A percentile compares a stretch with the other conserved stretches of the same genome.
Conservation (phyloP, 2,329 filamentous ascomycete genomes). For the Dothistroma pini region DNA sequence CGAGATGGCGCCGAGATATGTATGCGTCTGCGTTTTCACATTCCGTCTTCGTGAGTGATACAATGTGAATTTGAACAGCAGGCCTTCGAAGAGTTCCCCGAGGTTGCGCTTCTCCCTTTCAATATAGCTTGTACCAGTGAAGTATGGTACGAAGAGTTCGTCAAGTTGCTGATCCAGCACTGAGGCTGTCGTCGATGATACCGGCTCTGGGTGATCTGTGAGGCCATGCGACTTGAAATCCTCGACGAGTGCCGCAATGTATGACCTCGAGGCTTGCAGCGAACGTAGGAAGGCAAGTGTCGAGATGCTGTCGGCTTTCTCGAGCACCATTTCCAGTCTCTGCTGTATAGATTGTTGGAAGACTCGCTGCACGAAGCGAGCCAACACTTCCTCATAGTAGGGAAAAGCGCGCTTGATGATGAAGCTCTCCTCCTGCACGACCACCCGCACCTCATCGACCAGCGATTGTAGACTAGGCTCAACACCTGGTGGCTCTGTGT, state of each 20-base stretch:
- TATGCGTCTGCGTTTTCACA: conserved; percentile 61
- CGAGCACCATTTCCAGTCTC: conserved; percentile 87
- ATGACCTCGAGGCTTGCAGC: conserved; percentile 83
- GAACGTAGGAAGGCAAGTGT: conserved; percentile 88
- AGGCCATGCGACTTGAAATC: conserved; percentile 91
- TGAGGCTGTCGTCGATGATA: conserved; percentile 76
- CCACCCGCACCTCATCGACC: conserved; percentile 88
- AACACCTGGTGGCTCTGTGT: conserved; percentile 84
- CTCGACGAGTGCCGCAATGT: conserved; percentile 82
- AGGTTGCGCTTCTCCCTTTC: conserved; percentile 64
- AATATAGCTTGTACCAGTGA: conserved; percentile 62
- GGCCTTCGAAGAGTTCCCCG: conserved; percentile 80
- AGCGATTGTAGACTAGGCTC: conserved; percentile 90
- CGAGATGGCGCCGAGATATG: conserved; percentile 87
- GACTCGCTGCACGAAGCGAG: conserved; percentile 88
- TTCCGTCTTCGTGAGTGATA: conserved; percentile 88
- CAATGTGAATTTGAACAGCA: conserved; percentile 95
- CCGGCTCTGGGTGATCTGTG: conserved; percentile 90
- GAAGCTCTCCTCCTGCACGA: conserved; percentile 94
- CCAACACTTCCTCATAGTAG: conserved; percentile 89
- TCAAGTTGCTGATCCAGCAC: conserved; percentile 65
- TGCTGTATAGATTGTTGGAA: conserved; percentile 99
- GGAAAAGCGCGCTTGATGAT: conserved; percentile 97
- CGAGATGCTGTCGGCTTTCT: conserved; percentile 89
- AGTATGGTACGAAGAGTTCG: conserved; percentile 64